Conservation (phyloP, 2,329 filamentous ascomycete genomes). For the Emmonsia crescens region DNA sequence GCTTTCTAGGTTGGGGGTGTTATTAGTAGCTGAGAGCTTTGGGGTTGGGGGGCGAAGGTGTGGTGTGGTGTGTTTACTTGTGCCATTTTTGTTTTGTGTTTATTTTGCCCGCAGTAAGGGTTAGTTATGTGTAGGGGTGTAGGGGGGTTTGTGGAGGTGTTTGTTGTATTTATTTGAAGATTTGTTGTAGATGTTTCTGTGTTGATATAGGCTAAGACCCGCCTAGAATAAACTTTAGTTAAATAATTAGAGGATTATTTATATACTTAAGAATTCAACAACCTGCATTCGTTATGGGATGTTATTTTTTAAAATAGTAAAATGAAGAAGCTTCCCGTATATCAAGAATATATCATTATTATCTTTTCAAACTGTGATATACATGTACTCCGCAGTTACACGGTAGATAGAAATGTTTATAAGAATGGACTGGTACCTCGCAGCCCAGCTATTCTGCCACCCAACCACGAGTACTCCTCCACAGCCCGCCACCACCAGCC, state of each 20-base stretch:
- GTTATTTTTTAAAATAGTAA: neutral
- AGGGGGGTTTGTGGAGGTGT: neutral
- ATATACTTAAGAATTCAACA: neutral
- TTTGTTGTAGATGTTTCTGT: neutral
- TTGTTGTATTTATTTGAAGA: neutral
- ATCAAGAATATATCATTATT: neutral
- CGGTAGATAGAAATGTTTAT: too few relatives aligned
- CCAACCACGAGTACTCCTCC: neutral
- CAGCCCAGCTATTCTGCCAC: neutral
- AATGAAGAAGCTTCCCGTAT: neutral
- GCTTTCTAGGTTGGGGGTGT: slow-evolving; percentile 35
- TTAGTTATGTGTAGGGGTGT: neutral
- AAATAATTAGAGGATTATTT: too few relatives aligned
- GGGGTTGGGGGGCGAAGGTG: neutral
- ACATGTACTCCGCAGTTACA: neutral
- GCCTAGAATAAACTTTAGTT: neutral
- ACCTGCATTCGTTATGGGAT: neutral
- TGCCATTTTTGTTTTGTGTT: neutral
- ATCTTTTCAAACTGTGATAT: too few relatives aligned
- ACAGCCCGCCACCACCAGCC: neutral
- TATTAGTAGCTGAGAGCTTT: neutral
- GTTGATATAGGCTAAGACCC: neutral
- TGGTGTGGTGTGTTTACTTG: neutral
- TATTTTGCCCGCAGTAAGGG: neutral
- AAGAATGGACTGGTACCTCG: neutral